Percentiles rank a stretch among this genome's conserved stretches.
Evolutionary conservation across 306 rosid genomes (phyloP).

Genomic region (Prunus mira): DNA sequence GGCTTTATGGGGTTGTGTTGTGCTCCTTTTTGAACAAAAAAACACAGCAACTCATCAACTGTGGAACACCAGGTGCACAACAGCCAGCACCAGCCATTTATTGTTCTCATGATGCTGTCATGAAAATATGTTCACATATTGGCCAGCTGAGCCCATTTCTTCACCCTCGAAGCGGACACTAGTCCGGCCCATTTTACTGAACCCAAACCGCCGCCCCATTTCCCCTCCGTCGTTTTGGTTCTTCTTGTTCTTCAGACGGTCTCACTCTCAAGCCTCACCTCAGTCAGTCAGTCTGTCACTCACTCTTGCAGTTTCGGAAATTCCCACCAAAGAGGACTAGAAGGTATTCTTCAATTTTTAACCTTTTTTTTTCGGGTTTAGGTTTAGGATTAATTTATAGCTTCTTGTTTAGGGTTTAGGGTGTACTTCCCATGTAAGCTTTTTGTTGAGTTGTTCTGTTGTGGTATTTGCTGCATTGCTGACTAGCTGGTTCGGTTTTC

Average conservation of each 20-base stretch:
- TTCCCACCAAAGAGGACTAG: not conserved
- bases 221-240: not conserved
- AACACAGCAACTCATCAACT: too few relatives aligned
- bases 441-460: not conserved
- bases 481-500: not conserved
- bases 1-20: too few relatives aligned
- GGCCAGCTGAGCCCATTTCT: not conserved
- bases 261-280: not conserved
- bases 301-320: not conserved
- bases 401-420: not conserved
- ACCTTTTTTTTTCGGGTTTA: too few relatives aligned
- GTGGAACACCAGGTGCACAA: too few relatives aligned
- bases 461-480: not conserved
- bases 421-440: too few relatives aligned
- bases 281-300: not conserved
- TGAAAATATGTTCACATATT: too few relatives aligned
- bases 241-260: not conserved
- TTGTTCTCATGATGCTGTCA: too few relatives aligned
- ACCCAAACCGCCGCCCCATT: not conserved
- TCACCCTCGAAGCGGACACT: not conserved
- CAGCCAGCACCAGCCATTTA: too few relatives aligned
- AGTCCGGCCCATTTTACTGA: not conserved
- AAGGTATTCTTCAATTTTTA: not conserved
- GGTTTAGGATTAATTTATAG: not conserved
- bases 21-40: too few relatives aligned